Base-by-base conservation (phyloP, 768 basidiomycete genomes). In the Collybia nuda region DNA sequence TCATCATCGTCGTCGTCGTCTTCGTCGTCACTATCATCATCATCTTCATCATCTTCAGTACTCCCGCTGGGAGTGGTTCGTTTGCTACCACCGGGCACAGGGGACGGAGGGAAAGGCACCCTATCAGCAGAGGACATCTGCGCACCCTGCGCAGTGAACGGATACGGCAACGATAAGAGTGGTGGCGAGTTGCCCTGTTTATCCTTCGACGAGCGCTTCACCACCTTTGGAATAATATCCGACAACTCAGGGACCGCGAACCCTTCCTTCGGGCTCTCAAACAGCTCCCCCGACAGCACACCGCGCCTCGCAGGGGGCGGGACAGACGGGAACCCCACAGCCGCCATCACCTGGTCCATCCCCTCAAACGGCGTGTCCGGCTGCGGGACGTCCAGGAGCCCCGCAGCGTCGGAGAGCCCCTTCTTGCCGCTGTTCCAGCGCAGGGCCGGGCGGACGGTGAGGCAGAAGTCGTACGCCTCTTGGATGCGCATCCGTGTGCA, bases 381-480 rank as follows among this genome's bases (percentile, higher is more conserved):
- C 50, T 66, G 58, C 19, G 60, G 58, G 42, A 52, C 40, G 29
- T 53, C 40, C 48, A 35, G 29, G 54, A 51, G 28, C 52, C 52
- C 11, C 62, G 54, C 44, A 65, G 64, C 47, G 67, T 65, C 24
- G 7, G 24, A 26, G 24, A 26, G 2, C 5, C 9, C 40, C 50
- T 69, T 69, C 22, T 63, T 55, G 51, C 58, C 58, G 41, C 65
- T 61, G 14, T 14, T 14, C 73, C 73, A 76, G 1, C 72, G 60
- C 19, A 65, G 50, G 9, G 62, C 50, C 11, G 64, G 66, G 11
- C 62, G 65, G 4, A 67, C 60, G 6, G 69, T 73, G 23, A 80
- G 67, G 62, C 93, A 95, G 56, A 93, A 87, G 55, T 93, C 88
- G 60, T 82, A 93, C 0, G 87, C 86, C 48, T 90, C 89, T 56